Percentiles rank a stretch among this genome's conserved stretches.
These are phyloP conservation scores for Arthroderma uncinatum DNA, from an alignment of 2,329 filamentous ascomycete genomes.

Conservation along the genomic window DNA sequence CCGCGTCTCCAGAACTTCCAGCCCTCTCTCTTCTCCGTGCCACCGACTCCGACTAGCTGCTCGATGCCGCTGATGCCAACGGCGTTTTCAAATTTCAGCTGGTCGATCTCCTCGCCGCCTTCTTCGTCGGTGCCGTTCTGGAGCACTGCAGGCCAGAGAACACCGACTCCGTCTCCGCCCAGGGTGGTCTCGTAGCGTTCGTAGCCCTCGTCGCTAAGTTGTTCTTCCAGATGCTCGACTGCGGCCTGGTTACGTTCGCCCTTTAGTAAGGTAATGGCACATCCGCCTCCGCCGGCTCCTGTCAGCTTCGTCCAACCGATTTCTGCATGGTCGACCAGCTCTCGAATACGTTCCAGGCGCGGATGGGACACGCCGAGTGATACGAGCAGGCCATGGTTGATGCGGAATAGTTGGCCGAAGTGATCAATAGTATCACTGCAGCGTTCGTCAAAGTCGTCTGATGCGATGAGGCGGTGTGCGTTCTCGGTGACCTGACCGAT, in stretches of 20 bases:
- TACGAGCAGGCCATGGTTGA: constrained; percentile 90
- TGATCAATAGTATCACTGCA: constrained; percentile 46
- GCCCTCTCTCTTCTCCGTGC: constrained; percentile 58
- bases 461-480: constrained; percentile 44
- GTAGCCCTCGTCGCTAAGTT: constrained; percentile 62
- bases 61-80: constrained; percentile 79
- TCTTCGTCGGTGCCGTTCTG: constrained; percentile 71
- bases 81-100: constrained; percentile 76
- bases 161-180: constrained; percentile 85
- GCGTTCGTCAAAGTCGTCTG: constrained; percentile 54
- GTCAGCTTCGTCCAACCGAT: constrained; percentile 98
- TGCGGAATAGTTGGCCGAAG: constrained; percentile 76
- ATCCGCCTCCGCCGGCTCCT: constrained; percentile 88
- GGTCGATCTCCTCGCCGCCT: constrained; percentile 83
- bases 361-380: constrained; percentile 91
- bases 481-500: constrained; percentile 57
- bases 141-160: constrained; percentile 83
- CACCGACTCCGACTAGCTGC: constrained; percentile 68
- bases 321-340: constrained; percentile 76
- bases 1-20: constrained; percentile 71
- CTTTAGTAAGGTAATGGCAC: constrained; percentile 81
- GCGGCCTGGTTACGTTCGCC: constrained; percentile 49
- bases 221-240: constrained; percentile 52
- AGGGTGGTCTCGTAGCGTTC: constrained; percentile 78
- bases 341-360: constrained; percentile 77